These are phyloP conservation scores for Karstenula rhodostoma DNA, from an alignment of 2,329 filamentous ascomycete genomes.

Conservation along the genomic window DNA sequence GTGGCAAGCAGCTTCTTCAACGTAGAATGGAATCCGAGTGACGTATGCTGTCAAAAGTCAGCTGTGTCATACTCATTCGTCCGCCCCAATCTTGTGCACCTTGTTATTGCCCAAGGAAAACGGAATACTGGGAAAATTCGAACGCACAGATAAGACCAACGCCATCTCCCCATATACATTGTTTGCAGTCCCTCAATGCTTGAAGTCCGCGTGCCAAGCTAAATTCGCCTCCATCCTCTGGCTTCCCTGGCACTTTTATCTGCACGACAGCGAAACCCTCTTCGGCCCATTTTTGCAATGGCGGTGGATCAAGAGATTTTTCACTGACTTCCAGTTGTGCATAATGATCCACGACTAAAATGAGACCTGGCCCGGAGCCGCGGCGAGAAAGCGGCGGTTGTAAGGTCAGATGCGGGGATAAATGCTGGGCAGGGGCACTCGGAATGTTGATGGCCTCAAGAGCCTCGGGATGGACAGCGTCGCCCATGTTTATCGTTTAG, in stretches of 20 bases:
- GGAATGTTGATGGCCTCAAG: slow-evolving; percentile 13
- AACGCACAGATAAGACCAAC: slow-evolving; percentile 44
- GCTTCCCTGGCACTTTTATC: slow-evolving; percentile 51
- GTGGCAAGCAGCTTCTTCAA: slow-evolving; percentile 37
- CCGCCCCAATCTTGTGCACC: neutral
- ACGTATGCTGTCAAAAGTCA: slow-evolving; percentile 37
- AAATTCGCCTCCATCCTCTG: slow-evolving; percentile 44
- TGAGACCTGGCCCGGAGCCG: slow-evolving; percentile 58
- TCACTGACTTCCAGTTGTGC: slow-evolving; percentile 42
- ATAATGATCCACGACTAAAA: slow-evolving; percentile 54
- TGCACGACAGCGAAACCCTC: slow-evolving; percentile 72
- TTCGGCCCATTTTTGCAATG: slow-evolving; percentile 73
- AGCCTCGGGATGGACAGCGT: slow-evolving; percentile 1
- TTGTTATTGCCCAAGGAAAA: neutral
- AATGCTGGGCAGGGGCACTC: slow-evolving; percentile 27
- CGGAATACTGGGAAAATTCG: neutral
- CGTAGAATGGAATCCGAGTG: slow-evolving; percentile 40
- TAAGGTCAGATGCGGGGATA: slow-evolving; percentile 44
- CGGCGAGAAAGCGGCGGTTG: slow-evolving; percentile 60
- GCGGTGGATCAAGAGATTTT: slow-evolving; percentile 60
- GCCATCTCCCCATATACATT: slow-evolving; percentile 35
- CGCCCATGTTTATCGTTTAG: neutral
- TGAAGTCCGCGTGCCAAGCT: slow-evolving; percentile 39
- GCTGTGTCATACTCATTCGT: neutral
- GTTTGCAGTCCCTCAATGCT: slow-evolving; percentile 29